Base-by-base conservation (phyloP, 192 early-diverging fungal species). In the Glomus cerebriforme region DNA sequence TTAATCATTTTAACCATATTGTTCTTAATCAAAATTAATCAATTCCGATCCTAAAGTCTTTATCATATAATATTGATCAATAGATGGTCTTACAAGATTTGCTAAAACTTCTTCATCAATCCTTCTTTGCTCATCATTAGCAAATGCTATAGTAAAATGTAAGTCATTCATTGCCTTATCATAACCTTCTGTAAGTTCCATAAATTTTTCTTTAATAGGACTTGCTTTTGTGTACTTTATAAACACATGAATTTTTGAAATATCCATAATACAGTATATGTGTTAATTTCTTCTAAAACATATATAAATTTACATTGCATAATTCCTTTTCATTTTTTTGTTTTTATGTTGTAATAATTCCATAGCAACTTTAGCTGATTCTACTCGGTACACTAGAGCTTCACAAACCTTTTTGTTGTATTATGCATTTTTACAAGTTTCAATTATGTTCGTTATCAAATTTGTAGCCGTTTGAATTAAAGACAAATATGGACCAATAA, bases 381-480 rank as follows among this genome's bases (percentile, higher is more conserved):
- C 31, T 0, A 78, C 76, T 9, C 76, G 43, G 22, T 67, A 45
- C 1, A 67, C 17, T 37, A 78, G 17, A n/a, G 34, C 45, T 34
- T 49, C 7, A 34, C 76, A 78, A n/a, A 60, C 67, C 32, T 49
- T 78, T 78, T 78, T 47, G 17, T 78, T 78, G 67, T 78, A 58
- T 24, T 78, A 24, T 6, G 76, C 76, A 7, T 24, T 31, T 31
- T 67, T 26, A 78, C 43, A 78, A 37, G 34, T 47, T 45, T 34
- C 39, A 54, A n/a, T 27, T 32, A 32, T 45, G 43, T 68, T 78
- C 63, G 0, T 10, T 22, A 15, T 43, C 1, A 43, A 2, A 43
- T 0, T 43, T 43, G 10, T 12, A 1, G 39, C 39, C 39, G 39
- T 1, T 43, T 43, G 39, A 43, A 43, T 12, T 43, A 43, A 43